Evolutionary conservation across 129 eudicot species (phyloP), one percentile per base, ranked within the genome.

Genomic region (Arctium minus): DNA sequence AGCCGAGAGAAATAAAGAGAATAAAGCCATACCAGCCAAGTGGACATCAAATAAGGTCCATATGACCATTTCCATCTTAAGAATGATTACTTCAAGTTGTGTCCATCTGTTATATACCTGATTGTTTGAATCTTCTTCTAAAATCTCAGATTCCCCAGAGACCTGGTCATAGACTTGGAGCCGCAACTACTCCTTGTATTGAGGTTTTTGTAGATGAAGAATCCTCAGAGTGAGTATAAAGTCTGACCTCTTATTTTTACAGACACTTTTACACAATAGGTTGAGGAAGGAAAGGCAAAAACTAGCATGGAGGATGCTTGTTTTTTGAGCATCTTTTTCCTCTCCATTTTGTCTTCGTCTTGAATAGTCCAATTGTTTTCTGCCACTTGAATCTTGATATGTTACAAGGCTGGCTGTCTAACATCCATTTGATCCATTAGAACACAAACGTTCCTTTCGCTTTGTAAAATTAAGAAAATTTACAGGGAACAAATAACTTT

Each of bases 151-250:
- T 96, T 88, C 93, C 97, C 15, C 94, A 86, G 71, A 90, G 89
- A 84, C 74, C 88, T 44, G 93, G 82, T 53, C 84, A 35, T 74
- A 94, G 94, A 82, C 82, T 33, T 10, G 87, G 86, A 84, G 86
- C 89, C 67, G 85, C 22, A n/a, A 56, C 86, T 40, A 68, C 89
- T 40, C 91, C 94, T 29, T 70, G 90, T 75, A 90, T 96, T 69
- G 95, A 96, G 84, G 91, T 96, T 84, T 96, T 93, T 78, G 99
- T 96, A 33, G 99, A 96, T 42, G 97, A 91, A 78, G 97, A 91
- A 85, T 90, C 91, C 48, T 29, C 82, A 31, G 90, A 78, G 97
- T 92, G 76, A 92, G 99, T 85, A 80, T 37, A 56, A 56, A 56
- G 27, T 56, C 13, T 48, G 62, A 48, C 62, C 62, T 48, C 6